Percentiles rank a stretch among this genome's conserved stretches.
Conservation (phyloP, 148 eudicot genomes). For the Salicornia ramosissima region DNA sequence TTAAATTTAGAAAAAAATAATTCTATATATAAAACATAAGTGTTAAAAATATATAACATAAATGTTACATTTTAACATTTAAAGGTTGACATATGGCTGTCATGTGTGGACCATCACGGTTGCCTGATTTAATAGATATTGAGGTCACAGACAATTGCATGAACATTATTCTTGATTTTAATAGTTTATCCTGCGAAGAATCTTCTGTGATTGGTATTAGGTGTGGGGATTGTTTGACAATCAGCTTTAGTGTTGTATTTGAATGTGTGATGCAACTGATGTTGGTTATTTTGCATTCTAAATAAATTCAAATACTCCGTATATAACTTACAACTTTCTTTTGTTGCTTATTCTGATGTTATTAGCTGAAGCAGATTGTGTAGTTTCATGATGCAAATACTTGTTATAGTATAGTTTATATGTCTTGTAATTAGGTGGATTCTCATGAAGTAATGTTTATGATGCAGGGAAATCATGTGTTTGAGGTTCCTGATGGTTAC, state of each 20-base stretch:
- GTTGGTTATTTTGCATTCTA: neutral
- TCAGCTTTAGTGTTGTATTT: neutral
- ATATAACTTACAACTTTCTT: no score
- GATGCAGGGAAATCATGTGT: conserved; percentile 84
- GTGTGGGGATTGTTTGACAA: neutral
- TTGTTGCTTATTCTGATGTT: no score
- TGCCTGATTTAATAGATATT: neutral
- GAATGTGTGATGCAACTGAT: neutral
- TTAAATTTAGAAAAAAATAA: no score
- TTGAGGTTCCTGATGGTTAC: conserved; percentile 90
- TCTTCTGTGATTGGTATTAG: neutral
- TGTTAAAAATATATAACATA: no score
- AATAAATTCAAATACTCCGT: neutral
- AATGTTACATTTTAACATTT: no score
- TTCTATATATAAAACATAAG: neutral
- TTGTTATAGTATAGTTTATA: no score
- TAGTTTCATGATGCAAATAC: no score
- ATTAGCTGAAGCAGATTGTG: no score
- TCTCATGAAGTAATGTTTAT: conserved; percentile 4
- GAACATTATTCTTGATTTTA: neutral
- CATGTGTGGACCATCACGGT: neutral
- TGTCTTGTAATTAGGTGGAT: neutral
- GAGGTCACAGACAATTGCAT: neutral
- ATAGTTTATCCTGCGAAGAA: neutral
- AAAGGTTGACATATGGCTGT: neutral